Conservation (phyloP, 2,329 filamentous ascomycete species). For the Thelonectria blattea region DNA sequence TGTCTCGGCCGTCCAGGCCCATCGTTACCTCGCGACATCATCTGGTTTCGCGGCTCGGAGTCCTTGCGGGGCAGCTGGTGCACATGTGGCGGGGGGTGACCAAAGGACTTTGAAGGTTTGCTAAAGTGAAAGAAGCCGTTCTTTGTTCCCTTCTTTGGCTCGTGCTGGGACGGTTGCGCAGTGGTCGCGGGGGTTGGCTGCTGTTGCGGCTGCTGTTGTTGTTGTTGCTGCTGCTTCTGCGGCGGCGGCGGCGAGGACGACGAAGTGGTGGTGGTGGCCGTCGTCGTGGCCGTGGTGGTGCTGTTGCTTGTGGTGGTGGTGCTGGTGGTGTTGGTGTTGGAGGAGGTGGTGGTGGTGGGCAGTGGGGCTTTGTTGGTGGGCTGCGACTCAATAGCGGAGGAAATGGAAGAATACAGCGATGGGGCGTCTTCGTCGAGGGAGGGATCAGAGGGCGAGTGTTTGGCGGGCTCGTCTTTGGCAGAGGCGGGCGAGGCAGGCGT, state of each 20-base stretch:
- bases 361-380: conserved; percentile 30
- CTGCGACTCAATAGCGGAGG: conserved; percentile 35
- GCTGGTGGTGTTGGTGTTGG: too few relatives aligned
- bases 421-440: conserved; percentile 34
- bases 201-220: conserved; percentile 23
- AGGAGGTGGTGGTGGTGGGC: conserved; percentile 30
- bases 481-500: conserved; percentile 27
- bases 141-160: conserved; percentile 52
- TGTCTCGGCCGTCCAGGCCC: conserved; percentile 39
- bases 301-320: not conserved
- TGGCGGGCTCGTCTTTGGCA: conserved; percentile 29
- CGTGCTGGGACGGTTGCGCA: conserved; percentile 37
- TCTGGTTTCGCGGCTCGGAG: conserved; percentile 46
- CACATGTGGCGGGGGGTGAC: conserved; percentile 38
- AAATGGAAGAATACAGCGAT: conserved; percentile 37
- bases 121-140: conserved; percentile 59
- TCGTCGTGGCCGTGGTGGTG: not conserved
- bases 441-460: conserved; percentile 38
- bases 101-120: conserved; percentile 52
- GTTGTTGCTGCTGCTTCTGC: conserved; percentile 16
- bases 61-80: conserved; percentile 37
- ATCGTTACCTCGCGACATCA: conserved; percentile 47
- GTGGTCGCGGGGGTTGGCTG: not conserved
- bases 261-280: not conserved
- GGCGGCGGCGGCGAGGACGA: conserved; percentile 21